These are phyloP conservation scores for Planoprotostelium fungivorum DNA, from an alignment of 78 protist genomes.

Conservation along the genomic window DNA sequence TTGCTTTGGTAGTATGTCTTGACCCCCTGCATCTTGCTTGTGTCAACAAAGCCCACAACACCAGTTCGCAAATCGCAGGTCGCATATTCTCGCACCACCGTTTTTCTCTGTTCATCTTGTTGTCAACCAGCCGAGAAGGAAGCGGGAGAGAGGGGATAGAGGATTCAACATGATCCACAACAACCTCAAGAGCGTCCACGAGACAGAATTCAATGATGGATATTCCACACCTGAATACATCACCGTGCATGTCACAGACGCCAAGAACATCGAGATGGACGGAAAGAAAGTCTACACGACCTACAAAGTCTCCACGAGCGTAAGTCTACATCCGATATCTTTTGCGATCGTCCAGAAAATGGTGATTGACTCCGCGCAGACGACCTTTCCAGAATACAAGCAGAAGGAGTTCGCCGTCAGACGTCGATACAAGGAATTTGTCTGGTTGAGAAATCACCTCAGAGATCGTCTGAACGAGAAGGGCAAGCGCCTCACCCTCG, in stretches of 20 bases:
- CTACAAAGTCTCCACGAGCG: neutral
- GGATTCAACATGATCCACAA: neutral
- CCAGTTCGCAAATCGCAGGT: too few relatives aligned
- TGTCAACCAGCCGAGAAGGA: too few relatives aligned
- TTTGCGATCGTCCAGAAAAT: neutral
- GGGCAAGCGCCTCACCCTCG: conserved; percentile 55
- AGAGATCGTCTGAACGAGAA: conserved; percentile 54
- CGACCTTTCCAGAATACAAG: conserved; percentile 61
- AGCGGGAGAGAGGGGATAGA: too few relatives aligned
- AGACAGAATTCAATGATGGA: neutral
- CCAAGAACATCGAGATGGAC: neutral
- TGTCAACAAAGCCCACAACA: too few relatives aligned
- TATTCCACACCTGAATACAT: neutral
- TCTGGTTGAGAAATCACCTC: conserved; percentile 43
- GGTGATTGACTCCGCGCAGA: too few relatives aligned
- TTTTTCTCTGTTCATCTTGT: too few relatives aligned
- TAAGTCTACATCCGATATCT: neutral
- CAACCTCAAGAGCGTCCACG: neutral
- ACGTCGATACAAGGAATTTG: conserved; percentile 67
- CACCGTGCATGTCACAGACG: neutral
- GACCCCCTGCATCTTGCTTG: too few relatives aligned
- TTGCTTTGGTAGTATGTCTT: too few relatives aligned
- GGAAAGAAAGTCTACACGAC: neutral
- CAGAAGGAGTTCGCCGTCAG: conserved; percentile 54
- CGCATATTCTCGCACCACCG: too few relatives aligned